These are phyloP conservation scores for Populus ilicifolia DNA, from an alignment of 345 rosid genomes.

Conservation along the genomic window DNA sequence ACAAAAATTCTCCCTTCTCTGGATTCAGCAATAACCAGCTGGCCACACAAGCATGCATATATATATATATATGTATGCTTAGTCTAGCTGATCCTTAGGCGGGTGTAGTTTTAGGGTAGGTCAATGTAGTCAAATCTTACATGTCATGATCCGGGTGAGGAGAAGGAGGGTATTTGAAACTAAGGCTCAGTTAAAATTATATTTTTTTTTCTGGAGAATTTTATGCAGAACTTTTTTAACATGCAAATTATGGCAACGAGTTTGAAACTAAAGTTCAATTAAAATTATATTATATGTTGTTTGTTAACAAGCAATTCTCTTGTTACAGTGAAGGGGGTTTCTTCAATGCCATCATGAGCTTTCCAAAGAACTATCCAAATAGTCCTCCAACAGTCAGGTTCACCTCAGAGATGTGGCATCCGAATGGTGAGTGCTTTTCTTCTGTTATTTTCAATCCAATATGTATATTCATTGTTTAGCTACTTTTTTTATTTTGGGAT, in stretches of 20 bases:
- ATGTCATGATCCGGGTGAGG: neutral
- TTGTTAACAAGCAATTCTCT: neutral
- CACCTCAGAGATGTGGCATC: conserved; percentile 87
- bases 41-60: no score
- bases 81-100: neutral
- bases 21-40: no score
- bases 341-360: conserved; percentile 77
- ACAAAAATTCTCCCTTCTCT: no score
- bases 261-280: no score
- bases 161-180: neutral
- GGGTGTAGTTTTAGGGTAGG: neutral
- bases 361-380: conserved; percentile 61
- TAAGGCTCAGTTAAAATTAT: neutral
- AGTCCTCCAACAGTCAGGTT: conserved; percentile 79
- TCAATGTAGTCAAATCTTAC: neutral
- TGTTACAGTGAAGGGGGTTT: conserved; percentile 75
- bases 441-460: conserved; percentile 1
- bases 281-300: neutral
- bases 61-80: no score
- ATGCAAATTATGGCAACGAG: neutral
- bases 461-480: neutral
- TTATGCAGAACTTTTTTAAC: neutral
- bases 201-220: neutral
- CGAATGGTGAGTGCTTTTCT: conserved; percentile 53
- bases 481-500: neutral